These are phyloP conservation scores for Ceratobasidium sp. DNA, from an alignment of 1,284 basidiomycete species.

Conservation along the genomic window DNA sequence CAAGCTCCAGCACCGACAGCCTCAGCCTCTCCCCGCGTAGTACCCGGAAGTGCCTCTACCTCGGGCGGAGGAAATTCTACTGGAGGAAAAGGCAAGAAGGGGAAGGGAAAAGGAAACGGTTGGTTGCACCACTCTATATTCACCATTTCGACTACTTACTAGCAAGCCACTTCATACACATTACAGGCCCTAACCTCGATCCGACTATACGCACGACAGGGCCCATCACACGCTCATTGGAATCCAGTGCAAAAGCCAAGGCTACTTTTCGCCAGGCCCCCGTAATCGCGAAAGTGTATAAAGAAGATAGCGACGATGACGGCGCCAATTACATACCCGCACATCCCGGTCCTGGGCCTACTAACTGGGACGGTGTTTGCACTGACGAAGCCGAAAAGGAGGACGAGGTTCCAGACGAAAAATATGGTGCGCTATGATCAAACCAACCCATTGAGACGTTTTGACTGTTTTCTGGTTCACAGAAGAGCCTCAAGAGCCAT, in stretches of 20 bases:
- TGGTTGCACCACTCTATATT: neutral
- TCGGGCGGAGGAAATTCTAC: neutral
- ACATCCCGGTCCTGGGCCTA: constrained; percentile 5
- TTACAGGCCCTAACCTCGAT: neutral
- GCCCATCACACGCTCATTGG: constrained; percentile 19
- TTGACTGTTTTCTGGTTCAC: neutral
- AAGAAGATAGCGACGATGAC: constrained; percentile 39
- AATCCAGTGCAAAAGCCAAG: constrained; percentile 39
- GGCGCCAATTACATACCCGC: constrained; percentile 7
- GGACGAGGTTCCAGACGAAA: neutral
- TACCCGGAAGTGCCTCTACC: constrained; percentile 24
- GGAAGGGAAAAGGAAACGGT: neutral
- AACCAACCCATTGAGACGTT: neutral
- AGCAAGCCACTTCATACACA: neutral
- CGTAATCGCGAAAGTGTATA: neutral
- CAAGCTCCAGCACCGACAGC: neutral
- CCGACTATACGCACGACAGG: constrained; percentile 24
- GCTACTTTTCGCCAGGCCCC: neutral
- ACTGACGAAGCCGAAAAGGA: neutral
- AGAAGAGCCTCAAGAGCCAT: neutral
- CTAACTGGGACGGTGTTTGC: constrained; percentile 5
- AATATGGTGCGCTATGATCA: neutral
- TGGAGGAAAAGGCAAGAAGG: constrained; percentile 40
- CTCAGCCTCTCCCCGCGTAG: constrained; percentile 20
- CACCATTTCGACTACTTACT: neutral